These are phyloP conservation scores for Eucalyptus pumila DNA, from an alignment of 345 rosid genomes.

Conservation along the genomic window DNA sequence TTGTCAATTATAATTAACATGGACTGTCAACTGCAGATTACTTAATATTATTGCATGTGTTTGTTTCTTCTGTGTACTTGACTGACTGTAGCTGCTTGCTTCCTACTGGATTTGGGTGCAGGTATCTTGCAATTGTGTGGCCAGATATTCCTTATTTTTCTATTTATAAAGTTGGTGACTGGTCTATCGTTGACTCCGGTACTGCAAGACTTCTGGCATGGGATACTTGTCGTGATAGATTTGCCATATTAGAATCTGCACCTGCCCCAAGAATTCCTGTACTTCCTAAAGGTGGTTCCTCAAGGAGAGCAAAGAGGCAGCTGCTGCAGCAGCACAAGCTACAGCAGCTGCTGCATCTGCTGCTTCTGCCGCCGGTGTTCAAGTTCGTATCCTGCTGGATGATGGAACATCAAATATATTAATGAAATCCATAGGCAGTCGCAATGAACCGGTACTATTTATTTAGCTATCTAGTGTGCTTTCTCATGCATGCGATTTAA, in stretches of 20 bases:
- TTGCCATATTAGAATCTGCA: constrained; percentile 82
- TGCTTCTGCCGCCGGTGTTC: constrained; percentile 87
- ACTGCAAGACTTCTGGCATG: constrained; percentile 95
- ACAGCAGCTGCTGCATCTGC: constrained; percentile 94
- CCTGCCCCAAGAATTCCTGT: constrained; percentile 77
- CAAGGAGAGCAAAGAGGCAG: constrained; percentile 96
- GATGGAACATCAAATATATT: constrained; percentile 98
- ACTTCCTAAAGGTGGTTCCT: constrained; percentile 81
- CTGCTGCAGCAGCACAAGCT: constrained; percentile 96
- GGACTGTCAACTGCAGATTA: neutral
- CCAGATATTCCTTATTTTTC: constrained; percentile 95
- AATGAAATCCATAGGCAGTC: constrained; percentile 91
- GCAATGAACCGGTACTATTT: constrained; percentile 73
- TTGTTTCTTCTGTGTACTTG: neutral
- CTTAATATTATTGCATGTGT: neutral
- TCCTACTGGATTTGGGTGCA: constrained; percentile 24
- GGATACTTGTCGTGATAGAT: constrained; percentile 94
- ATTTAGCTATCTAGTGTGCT: neutral
- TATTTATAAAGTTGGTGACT: constrained; percentile 87
- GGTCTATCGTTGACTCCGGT: constrained; percentile 97
- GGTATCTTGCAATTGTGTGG: constrained; percentile 96
- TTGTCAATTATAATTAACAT: neutral
- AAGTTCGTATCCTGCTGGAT: constrained; percentile 97
- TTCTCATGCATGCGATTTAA: neutral
- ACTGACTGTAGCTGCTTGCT: neutral